Base-by-base conservation (phyloP, 192 early-diverging fungal genomes). In the Umbelopsis isabellina region DNA sequence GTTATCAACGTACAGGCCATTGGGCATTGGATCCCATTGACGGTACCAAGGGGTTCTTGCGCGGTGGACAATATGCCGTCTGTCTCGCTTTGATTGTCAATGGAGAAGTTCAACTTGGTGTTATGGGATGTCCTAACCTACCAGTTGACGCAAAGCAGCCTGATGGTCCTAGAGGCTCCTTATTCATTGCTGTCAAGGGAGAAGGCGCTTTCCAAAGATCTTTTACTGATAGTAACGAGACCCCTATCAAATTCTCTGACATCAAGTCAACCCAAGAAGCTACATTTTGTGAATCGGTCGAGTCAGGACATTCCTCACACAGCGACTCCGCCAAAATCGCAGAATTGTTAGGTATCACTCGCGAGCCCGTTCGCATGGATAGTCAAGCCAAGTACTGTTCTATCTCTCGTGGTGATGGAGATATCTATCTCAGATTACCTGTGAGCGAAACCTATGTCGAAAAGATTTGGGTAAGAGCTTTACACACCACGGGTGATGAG, bases 11-110 rank as follows among this genome's bases (percentile, higher is more conserved):
- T 21, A 53, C 45, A 77, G 76, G 76, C 48, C 82, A 85, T 73
- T 94, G 92, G 92, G 89, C 91, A n/a, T 83, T 94, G 46, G 92
- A 94, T 74, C 92, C 92, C 12, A 88, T 93, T 79, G 96, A 99
- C 79, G 98, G 98, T n/a, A 99, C 98, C 30, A 98, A 97, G 78
- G 98, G 98, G 22, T 99, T 99, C 74, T 80, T 99, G 77, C 87
- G 98, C 55, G 96, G 97, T 66, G 96, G 95, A 75, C 98, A 99
- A 84, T 99, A 88, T 82, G 96, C 97, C 1, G 95, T 99, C 3
- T 98, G 97, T 73, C 83, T 99, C 33, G 94, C 96, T 18, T 82
- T 98, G 51, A 89, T 98, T 70, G 82, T 92, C 2, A 91, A 98
- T 76, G 96, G 97, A 21, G 73, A 89, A 18, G 96, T 99, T 10